These are phyloP conservation scores for Psilocybe mexicana DNA, from an alignment of 1,284 basidiomycete species.

Conservation along the genomic window DNA sequence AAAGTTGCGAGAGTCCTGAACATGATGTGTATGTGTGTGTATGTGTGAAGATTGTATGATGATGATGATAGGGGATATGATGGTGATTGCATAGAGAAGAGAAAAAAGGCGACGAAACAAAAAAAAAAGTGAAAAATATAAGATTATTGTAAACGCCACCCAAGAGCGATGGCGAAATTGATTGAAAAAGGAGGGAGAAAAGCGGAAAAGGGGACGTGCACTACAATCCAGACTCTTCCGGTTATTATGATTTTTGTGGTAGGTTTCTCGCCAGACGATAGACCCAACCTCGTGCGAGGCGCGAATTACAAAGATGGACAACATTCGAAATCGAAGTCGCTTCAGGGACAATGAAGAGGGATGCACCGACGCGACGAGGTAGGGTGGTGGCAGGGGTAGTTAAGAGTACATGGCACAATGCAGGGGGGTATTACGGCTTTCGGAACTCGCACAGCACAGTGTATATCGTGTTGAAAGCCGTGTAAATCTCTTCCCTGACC, in stretches of 20 bases:
- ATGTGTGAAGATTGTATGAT: conserved; percentile 14
- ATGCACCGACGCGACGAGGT: conserved; percentile 20
- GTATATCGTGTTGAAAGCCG: conserved; percentile 99
- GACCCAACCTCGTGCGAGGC: conserved; percentile 20
- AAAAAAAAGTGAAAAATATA: conserved; percentile 23
- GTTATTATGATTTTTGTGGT: conserved; percentile 21
- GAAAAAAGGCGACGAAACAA: conserved; percentile 21
- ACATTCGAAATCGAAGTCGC: conserved; percentile 7
- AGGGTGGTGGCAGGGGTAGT: conserved; percentile 11
- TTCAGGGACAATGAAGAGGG: conserved; percentile 9
- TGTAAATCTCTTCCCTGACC: conserved; percentile 99
- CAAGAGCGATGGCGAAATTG: conserved; percentile 18
- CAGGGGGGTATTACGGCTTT: conserved; percentile 58
- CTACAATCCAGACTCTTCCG: conserved; percentile 39
- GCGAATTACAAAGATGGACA: conserved; percentile 7
- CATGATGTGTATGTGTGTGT: conserved; percentile 13
- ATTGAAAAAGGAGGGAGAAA: conserved; percentile 17
- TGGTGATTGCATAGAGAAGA: conserved; percentile 30
- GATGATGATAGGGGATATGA: conserved; percentile 30
- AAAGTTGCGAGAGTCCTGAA: conserved; percentile 11
- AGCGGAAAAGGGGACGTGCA: conserved; percentile 38
- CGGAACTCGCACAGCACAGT: conserved; percentile 90
- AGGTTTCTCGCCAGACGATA: conserved; percentile 19
- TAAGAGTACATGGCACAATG: conserved; percentile 11
- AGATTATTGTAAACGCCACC: conserved; percentile 32